Conservation (phyloP, 441 rosid genomes). For the Corymbia citriodora region DNA sequence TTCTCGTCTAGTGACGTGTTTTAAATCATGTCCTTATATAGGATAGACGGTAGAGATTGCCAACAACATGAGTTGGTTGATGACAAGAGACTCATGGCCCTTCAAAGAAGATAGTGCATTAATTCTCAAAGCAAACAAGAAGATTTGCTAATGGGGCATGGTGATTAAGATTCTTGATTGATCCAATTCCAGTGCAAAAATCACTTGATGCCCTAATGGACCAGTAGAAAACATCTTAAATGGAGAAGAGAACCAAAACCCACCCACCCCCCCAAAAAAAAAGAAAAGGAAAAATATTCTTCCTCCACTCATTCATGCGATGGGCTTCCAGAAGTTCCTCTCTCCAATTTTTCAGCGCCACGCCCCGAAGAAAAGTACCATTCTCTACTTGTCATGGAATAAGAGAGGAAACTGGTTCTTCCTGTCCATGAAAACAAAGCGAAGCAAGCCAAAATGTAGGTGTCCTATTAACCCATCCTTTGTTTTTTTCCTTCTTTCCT, state of each 20-base stretch:
- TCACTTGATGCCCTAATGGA: not conserved
- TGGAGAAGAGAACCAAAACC: not conserved
- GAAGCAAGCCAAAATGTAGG: not conserved
- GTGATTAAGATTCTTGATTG: slow-evolving; percentile 4
- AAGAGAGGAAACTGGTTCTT: not conserved
- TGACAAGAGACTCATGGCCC: not conserved
- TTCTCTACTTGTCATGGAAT: not conserved
- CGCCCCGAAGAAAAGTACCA: not conserved
- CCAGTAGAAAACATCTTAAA: not conserved
- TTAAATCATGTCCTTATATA: not conserved
- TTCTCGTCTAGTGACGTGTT: not conserved
- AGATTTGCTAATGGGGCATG: not conserved
- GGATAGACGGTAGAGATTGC: not conserved
- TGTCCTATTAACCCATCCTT: not conserved
- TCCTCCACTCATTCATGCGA: not conserved
- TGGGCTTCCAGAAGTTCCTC: not conserved
- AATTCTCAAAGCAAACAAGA: not conserved
- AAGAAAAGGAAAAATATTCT: not conserved
- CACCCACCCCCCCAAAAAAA: not conserved
- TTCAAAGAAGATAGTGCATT: not conserved
- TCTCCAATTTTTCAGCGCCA: slow-evolving; percentile 6
- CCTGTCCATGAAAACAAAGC: not conserved
- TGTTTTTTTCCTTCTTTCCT: not conserved
- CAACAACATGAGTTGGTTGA: not conserved
- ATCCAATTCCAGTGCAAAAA: not conserved